Evolutionary conservation across 2,329 filamentous ascomycete species (phyloP), one percentile per base, ranked within the genome.

Genomic region (Aspergillus sergii): DNA sequence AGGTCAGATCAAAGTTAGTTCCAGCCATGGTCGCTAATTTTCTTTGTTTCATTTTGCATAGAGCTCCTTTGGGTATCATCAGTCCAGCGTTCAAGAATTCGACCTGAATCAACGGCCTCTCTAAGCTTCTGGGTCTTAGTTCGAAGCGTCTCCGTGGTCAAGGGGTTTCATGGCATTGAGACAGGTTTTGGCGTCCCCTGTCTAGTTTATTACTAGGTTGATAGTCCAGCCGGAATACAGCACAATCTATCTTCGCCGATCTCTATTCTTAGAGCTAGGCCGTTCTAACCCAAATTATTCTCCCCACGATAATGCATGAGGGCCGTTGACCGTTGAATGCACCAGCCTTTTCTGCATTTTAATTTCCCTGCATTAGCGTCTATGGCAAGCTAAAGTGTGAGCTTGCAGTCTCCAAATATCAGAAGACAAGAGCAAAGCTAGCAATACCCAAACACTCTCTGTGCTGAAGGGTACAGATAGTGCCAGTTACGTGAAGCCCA

Each of bases 171-270:
- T 19, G 16, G 36, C 4, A 19, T 9, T 10, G 4, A 19, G 3
- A 10, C 39, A n/a, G 16, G 39, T 19, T 10, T n/a, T n/a, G 16
- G 0, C 12, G 34, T 36, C 34, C 32, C 34, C 36, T 19, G 16
- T 9, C 3, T 19, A 0, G 16, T 19, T 4, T 9, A 8, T n/a
- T 41, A 8, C 1, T 41, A 3, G 2, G 1, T 9, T 3, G 14
- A 16, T 12, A 16, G 14, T 16, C 12, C 14, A 6, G 34, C 34
- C 0, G 14, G 34, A 0, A 39, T 41, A 8, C 0, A 41, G 39
- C 16, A 19, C 16, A 3, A 3, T 41, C 16, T 41, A 8, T 19
- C 19, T 2, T 9, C 9, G 7, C 39, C 8, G 39, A n/a, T 41
- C 16, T n/a, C 39, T n/a, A n/a, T 19, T n/a, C 39, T n/a, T 41